phyloP scores from a whole-genome alignment of 2,329 filamentous ascomycete genomes.

The Colletotrichum eleusines region DNA sequence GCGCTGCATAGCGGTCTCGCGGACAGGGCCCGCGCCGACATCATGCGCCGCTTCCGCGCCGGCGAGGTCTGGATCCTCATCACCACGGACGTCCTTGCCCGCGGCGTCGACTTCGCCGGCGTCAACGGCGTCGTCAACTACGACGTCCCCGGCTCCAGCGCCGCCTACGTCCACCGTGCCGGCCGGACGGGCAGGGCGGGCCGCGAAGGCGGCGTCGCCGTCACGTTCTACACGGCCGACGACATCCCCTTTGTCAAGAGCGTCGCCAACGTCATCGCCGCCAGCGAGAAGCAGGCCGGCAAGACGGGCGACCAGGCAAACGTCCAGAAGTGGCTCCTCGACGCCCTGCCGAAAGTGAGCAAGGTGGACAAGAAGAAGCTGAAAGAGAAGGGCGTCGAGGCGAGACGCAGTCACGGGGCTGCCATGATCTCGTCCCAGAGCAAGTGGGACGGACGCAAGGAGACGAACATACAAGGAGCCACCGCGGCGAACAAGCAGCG shows the following conservation, averaged over 20 bases:
- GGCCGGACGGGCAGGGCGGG: constrained; percentile 92
- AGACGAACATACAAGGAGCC: constrained; percentile 74
- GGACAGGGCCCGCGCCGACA: constrained; percentile 77
- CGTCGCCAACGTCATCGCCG: constrained; percentile 91
- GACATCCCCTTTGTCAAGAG: constrained; percentile 91
- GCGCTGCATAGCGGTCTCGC: constrained; percentile 90
- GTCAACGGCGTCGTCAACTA: constrained; percentile 98
- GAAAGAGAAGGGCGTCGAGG: constrained; percentile 85
- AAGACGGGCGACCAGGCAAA: constrained; percentile 65
- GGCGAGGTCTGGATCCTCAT: constrained; percentile 97
- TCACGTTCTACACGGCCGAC: constrained; percentile 96
- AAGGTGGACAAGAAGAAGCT: constrained; percentile 88
- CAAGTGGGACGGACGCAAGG: constrained; percentile 77
- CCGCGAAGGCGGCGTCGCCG: constrained; percentile 85
- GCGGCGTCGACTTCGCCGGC: constrained; percentile 94
- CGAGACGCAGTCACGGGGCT: constrained; percentile 62
- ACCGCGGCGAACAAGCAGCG: constrained; percentile 72
- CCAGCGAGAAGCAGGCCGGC: constrained; percentile 79
- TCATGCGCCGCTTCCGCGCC: constrained; percentile 90
- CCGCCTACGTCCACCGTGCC: constrained; percentile 92
- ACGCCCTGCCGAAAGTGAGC: constrained; percentile 84
- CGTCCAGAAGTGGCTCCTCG: constrained; percentile 87
- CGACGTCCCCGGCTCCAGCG: constrained; percentile 92
- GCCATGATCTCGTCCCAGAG: constrained; percentile 86
- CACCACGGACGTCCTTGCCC: constrained; percentile 92